Conservation (phyloP, 441 rosid genomes). For the Erodium moschatum region DNA sequence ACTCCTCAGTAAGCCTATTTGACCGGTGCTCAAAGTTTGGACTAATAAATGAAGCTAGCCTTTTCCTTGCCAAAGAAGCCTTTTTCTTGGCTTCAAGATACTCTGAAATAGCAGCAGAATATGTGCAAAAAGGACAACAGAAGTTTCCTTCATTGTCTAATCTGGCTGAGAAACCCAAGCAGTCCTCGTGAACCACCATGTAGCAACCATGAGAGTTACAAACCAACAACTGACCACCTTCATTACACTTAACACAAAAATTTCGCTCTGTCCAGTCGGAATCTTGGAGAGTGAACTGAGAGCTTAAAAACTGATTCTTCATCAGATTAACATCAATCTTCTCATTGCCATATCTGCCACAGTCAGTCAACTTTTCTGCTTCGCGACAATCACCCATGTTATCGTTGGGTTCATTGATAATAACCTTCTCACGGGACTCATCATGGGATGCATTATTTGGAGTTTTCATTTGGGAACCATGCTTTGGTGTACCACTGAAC, state of each 20-base stretch:
- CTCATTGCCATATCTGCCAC: constrained; percentile 16
- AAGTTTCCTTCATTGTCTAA: constrained; percentile 36
- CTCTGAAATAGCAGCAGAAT: constrained; percentile 37
- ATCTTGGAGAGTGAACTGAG: constrained; percentile 17
- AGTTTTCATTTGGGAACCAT: background rate
- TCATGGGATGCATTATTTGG: constrained; percentile 4
- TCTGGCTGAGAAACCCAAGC: constrained; percentile 33
- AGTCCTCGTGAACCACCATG: constrained; percentile 39
- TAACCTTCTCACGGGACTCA: constrained; percentile 8
- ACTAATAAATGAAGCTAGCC: constrained; percentile 28
- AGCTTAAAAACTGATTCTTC: constrained; percentile 34
- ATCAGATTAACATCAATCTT: constrained; percentile 25
- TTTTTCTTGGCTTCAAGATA: constrained; percentile 36
- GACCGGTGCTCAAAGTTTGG: constrained; percentile 18
- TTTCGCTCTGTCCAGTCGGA: constrained; percentile 29
- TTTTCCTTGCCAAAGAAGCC: constrained; percentile 31
- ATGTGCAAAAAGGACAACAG: constrained; percentile 51
- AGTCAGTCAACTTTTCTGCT: background rate
- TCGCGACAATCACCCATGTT: constrained; percentile 5
- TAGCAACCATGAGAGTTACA: constrained; percentile 41
- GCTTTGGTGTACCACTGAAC: background rate
- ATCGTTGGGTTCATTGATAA: constrained; percentile 1
- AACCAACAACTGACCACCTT: constrained; percentile 34
- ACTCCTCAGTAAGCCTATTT: constrained; percentile 14
- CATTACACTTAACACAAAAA: constrained; percentile 43